Conservation (phyloP, 2,329 filamentous ascomycete species). For the Colletotrichum karsti region DNA sequence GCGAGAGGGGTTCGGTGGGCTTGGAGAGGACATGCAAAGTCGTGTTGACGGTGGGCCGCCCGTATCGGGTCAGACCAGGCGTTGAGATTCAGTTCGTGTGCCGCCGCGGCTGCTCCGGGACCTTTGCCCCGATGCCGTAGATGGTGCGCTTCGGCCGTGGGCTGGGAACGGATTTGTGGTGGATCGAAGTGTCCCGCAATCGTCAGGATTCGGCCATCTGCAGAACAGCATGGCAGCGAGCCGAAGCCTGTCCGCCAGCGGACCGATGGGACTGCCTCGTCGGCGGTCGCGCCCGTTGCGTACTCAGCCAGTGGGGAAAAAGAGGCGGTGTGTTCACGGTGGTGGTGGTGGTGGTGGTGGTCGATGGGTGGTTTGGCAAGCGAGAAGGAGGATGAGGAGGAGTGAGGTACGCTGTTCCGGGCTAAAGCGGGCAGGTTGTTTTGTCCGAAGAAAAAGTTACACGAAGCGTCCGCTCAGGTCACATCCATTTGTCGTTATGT, state of each 20-base stretch:
- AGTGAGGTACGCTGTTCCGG: no score
- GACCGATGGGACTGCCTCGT: not conserved
- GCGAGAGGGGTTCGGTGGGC: constrained; percentile 69
- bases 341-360: no score
- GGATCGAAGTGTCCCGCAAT: constrained; percentile 7
- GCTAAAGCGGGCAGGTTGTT: no score
- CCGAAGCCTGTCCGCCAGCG: constrained; percentile 20
- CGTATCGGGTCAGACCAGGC: constrained; percentile 24
- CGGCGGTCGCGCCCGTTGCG: constrained; percentile 10
- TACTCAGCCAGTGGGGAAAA: constrained; percentile 12
- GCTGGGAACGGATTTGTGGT: constrained; percentile 7
- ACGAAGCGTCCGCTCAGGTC: no score
- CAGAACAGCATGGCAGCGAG: not conserved
- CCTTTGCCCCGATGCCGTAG: constrained; percentile 17
- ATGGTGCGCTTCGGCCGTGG: constrained; percentile 23
- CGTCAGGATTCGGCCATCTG: constrained; percentile 15
- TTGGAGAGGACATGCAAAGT: constrained; percentile 45
- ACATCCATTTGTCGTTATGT: no score
- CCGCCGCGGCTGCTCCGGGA: constrained; percentile 11
- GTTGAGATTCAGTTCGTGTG: not conserved
- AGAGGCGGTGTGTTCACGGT: constrained; percentile 19
- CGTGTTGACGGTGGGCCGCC: constrained; percentile 29
- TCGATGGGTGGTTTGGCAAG: not conserved
- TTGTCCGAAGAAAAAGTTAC: no score
- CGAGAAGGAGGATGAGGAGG: constrained; percentile 4